phyloP scores from a whole-genome alignment of 2,329 filamentous ascomycete genomes.

The Scedosporium aurantiacum region DNA sequence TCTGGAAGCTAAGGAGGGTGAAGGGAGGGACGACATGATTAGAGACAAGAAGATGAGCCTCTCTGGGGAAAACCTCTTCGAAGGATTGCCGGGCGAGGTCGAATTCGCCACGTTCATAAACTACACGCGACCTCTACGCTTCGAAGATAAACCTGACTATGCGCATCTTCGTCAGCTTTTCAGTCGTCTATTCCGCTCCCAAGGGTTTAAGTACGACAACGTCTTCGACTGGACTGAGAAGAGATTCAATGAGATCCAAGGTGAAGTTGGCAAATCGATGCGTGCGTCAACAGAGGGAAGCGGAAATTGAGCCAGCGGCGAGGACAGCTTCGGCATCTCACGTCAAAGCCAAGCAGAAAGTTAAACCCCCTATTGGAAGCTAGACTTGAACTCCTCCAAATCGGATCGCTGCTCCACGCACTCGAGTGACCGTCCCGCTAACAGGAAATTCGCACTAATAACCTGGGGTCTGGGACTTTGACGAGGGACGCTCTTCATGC shows the following conservation, averaged over 20 bases:
- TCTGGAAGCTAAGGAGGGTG: constrained; percentile 59
- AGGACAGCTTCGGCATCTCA: neutral
- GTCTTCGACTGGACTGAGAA: constrained; percentile 62
- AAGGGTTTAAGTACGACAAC: constrained; percentile 68
- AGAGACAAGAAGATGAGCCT: constrained; percentile 28
- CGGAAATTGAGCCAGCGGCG: neutral
- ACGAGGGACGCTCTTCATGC: too few relatives aligned
- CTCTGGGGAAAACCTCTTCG: constrained; percentile 60
- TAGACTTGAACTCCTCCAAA: too few relatives aligned
- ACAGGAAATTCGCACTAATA: too few relatives aligned
- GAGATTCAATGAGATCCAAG: constrained; percentile 11
- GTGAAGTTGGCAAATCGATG: neutral
- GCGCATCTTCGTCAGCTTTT: constrained; percentile 67
- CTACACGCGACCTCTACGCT: constrained; percentile 62
- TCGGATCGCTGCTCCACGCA: too few relatives aligned
- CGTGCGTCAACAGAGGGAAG: neutral
- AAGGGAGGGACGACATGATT: constrained; percentile 45
- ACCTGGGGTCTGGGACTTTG: too few relatives aligned
- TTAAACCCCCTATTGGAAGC: neutral
- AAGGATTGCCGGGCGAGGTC: constrained; percentile 51
- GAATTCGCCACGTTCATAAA: constrained; percentile 68
- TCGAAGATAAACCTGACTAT: constrained; percentile 41
- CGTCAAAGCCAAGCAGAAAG: neutral
- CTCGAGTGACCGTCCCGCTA: too few relatives aligned
- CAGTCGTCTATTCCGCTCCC: constrained; percentile 58